Evolutionary conservation across 169 alveolate genomes (phyloP), one percentile per base, ranked within the genome.

Genomic region (Cryptosporidium parvum): DNA sequence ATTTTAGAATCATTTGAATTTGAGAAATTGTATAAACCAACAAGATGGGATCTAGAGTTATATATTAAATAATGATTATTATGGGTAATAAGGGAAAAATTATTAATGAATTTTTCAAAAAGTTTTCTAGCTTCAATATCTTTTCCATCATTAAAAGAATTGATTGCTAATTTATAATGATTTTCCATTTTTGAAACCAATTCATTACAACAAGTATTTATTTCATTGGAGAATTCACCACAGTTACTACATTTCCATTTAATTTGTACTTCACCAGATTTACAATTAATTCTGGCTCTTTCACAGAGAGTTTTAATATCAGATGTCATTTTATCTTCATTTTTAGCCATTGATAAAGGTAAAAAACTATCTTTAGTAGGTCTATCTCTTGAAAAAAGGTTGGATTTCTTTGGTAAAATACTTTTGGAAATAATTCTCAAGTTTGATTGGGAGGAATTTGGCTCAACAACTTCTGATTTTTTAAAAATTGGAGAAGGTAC

Each of bases 11-110:
- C 92, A 69, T 93, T 86, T 14, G 95, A 94, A 39, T 95, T 93
- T 58, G 93, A 86, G 62, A 86, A 56, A 71, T 92, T 92, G 68
- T 92, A 85, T 21, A 96, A 75, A 14, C 98, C 98, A 1, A 97
- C 97, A 29, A 95, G 93, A 31, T 95, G 48, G 14, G 94, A 91
- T 59, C 94, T 71, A 1, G 96, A 92, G 84, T 95, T 95, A 87
- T 94, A 96, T 58, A 96, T 52, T 21, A 94, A 69, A 44, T 94
- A 93, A 86, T 96, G 97, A 53, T 94, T 93, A n/a, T 94, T 94
- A 87, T 96, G 97, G n/a, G 95, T 86, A 8, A 92, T 53, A 42
- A 94, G 91, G 56, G 95, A 89, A 93, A 92, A 95, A 44, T 86
- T 92, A 16, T 75, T 71, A 52, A 94, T 87, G 51, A 96, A 85